phyloP scores from a whole-genome alignment of 495 filamentous ascomycete genomes.

The Podospora australis region DNA sequence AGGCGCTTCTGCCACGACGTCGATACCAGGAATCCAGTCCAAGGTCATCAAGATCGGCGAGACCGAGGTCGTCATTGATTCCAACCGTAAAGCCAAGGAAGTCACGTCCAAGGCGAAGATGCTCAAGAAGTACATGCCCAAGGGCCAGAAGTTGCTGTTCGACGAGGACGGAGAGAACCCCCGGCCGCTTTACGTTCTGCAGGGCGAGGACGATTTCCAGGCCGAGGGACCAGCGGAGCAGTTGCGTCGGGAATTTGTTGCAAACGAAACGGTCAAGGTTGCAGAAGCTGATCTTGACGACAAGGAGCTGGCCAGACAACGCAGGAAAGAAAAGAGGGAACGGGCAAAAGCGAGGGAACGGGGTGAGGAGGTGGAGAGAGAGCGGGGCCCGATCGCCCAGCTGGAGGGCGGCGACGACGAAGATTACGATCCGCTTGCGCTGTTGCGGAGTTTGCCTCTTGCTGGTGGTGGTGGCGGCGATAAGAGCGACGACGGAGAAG shows the following conservation, averaged over 20 bases:
- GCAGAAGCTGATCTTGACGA: slow-evolving; percentile 71
- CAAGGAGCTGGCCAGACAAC: slow-evolving; percentile 70
- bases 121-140: slow-evolving; percentile 77
- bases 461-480: slow-evolving; percentile 26
- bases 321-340: slow-evolving; percentile 79
- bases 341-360: slow-evolving; percentile 74
- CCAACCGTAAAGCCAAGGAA: slow-evolving; percentile 86
- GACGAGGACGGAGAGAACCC: slow-evolving; percentile 87
- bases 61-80: slow-evolving; percentile 73
- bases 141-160: slow-evolving; percentile 76
- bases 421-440: slow-evolving; percentile 42
- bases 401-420: slow-evolving; percentile 23
- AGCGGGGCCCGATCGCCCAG: slow-evolving; percentile 20
- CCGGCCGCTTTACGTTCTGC: slow-evolving; percentile 80
- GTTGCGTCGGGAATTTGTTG: slow-evolving; percentile 71
- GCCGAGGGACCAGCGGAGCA: slow-evolving; percentile 63
- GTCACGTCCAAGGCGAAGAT: slow-evolving; percentile 92
- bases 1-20: slow-evolving; percentile 27
- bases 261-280: slow-evolving; percentile 65
- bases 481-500: slow-evolving; percentile 18
- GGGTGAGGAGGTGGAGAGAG: slow-evolving; percentile 42
- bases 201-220: slow-evolving; percentile 72
- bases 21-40: slow-evolving; percentile 26
- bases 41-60: slow-evolving; percentile 48
- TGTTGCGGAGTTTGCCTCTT: slow-evolving; percentile 45